Evolutionary conservation across 1,284 basidiomycete genomes (phyloP), one percentile per base, ranked within the genome.

Genomic region (Pseudomicrostroma phylloplanum): DNA sequence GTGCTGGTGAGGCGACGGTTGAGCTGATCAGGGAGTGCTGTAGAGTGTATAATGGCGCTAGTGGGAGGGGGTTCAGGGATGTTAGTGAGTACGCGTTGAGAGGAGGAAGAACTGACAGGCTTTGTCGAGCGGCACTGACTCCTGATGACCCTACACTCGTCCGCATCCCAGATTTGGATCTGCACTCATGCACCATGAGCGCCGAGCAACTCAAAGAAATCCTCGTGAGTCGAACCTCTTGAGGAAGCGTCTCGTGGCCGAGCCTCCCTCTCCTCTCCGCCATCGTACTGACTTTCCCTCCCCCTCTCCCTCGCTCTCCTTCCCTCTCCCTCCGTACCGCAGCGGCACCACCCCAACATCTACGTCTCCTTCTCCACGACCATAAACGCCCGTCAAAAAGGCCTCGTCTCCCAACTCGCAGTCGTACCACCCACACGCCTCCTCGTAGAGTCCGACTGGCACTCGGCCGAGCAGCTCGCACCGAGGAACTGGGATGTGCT

Each of bases 121-220:
- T 36, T 36, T 3, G 12, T 48, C 4, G 17, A 48, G 12, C 43
- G 12, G 21, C 12, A 21, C 43, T 48, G 43, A 48, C 43, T 48
- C 12, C 55, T 2, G 6, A 39, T 25, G 40, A n/a, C 6, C n/a
- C n/a, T n/a, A n/a, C n/a, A n/a, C n/a, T n/a, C 17, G 21, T 42
- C 15, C 30, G 21, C 15, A 17, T 56, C 17, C 7, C 39, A 67
- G 59, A 59, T 9, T 25, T 76, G 3, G 68, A 67, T 3, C 61
- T 78, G 19, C 76, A 78, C 58, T 74, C 71, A 26, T 78, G 74
- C 65, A 76, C 76, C 2, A 66, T 76, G 39, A 71, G 71, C 57
- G 61, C 62, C 39, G 66, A 70, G 46, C 67, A 70, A 48, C 69
- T 78, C 42, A 54, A 23, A 15, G 66, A 64, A 6, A 62, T 76